phyloP scores from a whole-genome alignment of 2,329 filamentous ascomycete species.

The Fonsecaea nubica region DNA sequence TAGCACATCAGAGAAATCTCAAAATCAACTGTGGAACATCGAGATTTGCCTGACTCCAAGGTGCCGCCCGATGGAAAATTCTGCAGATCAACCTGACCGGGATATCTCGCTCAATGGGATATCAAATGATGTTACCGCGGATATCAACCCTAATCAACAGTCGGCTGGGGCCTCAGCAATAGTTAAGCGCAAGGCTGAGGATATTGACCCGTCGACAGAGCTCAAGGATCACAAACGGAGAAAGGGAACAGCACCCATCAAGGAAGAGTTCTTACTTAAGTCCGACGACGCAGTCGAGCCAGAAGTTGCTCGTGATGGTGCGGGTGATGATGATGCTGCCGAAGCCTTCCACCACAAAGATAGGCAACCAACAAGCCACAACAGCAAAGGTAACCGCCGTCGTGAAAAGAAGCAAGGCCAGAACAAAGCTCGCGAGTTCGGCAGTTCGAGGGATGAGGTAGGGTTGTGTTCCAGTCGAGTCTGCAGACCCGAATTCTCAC shows the following conservation, averaged over 20 bases:
- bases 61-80: conserved; percentile 15
- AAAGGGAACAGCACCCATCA: conserved; percentile 72
- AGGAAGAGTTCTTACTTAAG: conserved; percentile 67
- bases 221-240: conserved; percentile 45
- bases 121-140: conserved; percentile 8
- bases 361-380: conserved; percentile 47
- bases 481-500: conserved; percentile 79
- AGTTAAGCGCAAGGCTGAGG: conserved; percentile 66
- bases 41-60: background rate
- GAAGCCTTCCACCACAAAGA: conserved; percentile 61
- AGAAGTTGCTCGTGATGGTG: conserved; percentile 45
- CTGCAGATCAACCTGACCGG: conserved; percentile 14
- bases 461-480: conserved; percentile 78
- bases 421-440: conserved; percentile 83
- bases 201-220: conserved; percentile 40
- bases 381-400: conserved; percentile 57
- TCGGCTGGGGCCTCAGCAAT: conserved; percentile 36
- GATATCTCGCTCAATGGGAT: conserved; percentile 6
- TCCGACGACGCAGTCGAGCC: conserved; percentile 38
- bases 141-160: background rate
- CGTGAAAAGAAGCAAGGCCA: conserved; percentile 73
- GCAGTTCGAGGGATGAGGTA: conserved; percentile 76
- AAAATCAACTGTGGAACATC: background rate
- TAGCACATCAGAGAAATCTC: background rate
- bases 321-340: conserved; percentile 62